These are phyloP conservation scores for Ambispora gerdemannii DNA, from an alignment of 192 early-diverging fungal species.

Conservation along the genomic window DNA sequence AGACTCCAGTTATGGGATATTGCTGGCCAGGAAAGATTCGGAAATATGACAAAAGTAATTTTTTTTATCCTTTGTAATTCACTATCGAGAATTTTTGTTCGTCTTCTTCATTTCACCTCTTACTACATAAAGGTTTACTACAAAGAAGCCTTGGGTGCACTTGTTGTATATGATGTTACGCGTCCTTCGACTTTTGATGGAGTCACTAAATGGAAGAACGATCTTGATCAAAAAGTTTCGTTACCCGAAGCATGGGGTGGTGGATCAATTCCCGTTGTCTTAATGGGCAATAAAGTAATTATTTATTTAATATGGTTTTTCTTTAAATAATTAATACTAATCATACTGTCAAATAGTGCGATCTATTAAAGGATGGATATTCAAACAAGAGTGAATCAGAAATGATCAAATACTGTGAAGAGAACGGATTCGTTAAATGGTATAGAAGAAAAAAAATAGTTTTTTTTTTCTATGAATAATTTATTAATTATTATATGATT, in stretches of 20 bases:
- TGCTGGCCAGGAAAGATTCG: slow-evolving; percentile 61
- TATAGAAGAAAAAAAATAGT: slow-evolving; percentile 21
- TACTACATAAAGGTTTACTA: slow-evolving; percentile 45
- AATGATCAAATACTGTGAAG: slow-evolving; percentile 50
- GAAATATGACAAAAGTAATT: slow-evolving; percentile 53
- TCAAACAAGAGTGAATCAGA: slow-evolving; percentile 36
- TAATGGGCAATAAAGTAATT: slow-evolving; percentile 58
- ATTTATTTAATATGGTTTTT: background rate
- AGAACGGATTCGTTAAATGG: slow-evolving; percentile 55
- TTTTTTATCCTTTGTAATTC: background rate
- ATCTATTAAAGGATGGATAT: slow-evolving; percentile 39
- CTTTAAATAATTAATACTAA: no score
- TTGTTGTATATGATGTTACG: slow-evolving; percentile 59
- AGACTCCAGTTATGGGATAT: slow-evolving; percentile 64
- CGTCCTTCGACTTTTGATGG: slow-evolving; percentile 56
- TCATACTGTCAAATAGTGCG: slow-evolving; percentile 36
- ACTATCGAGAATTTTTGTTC: background rate
- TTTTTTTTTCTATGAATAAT: background rate
- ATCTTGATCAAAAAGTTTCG: slow-evolving; percentile 57
- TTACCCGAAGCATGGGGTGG: slow-evolving; percentile 49
- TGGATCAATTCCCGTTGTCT: slow-evolving; percentile 50
- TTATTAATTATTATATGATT: background rate
- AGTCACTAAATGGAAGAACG: slow-evolving; percentile 54
- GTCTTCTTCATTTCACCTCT: background rate
- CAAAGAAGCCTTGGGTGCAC: slow-evolving; percentile 55